Conservation (phyloP, 2,329 filamentous ascomycete species). For the Colletotrichum sp. region DNA sequence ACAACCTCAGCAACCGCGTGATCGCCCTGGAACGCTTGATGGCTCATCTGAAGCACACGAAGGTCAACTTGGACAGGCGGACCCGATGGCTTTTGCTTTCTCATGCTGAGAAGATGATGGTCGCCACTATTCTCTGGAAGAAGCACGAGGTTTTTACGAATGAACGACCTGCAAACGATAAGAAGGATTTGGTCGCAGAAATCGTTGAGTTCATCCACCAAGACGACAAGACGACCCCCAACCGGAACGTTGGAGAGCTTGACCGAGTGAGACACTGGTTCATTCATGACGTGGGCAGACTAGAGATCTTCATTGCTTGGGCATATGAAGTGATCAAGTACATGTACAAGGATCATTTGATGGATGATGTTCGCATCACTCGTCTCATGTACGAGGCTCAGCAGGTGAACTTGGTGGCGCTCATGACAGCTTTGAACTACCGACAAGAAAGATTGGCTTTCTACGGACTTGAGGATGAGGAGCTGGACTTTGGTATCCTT, state of each 20-base stretch:
- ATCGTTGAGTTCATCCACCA: slow-evolving; percentile 79
- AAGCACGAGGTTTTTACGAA: slow-evolving; percentile 74
- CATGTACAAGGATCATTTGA: slow-evolving; percentile 65
- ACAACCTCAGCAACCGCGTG: slow-evolving; percentile 77
- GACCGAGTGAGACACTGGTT: slow-evolving; percentile 90
- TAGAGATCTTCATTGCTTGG: slow-evolving; percentile 81
- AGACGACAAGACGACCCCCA: slow-evolving; percentile 72
- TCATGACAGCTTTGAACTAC: slow-evolving; percentile 72
- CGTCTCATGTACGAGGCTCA: slow-evolving; percentile 71
- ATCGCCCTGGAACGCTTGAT: slow-evolving; percentile 79
- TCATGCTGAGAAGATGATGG: slow-evolving; percentile 88
- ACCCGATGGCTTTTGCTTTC: slow-evolving; percentile 84
- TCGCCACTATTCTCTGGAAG: slow-evolving; percentile 80
- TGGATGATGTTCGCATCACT: slow-evolving; percentile 59
- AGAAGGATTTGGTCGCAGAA: slow-evolving; percentile 74
- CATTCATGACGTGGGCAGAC: slow-evolving; percentile 72
- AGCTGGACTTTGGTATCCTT: slow-evolving; percentile 69
- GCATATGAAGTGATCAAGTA: slow-evolving; percentile 78
- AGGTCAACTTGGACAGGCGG: slow-evolving; percentile 67
- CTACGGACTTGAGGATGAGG: slow-evolving; percentile 76
- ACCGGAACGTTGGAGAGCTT: slow-evolving; percentile 70
- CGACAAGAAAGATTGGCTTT: slow-evolving; percentile 69
- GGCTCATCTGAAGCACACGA: slow-evolving; percentile 69
- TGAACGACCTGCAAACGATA: slow-evolving; percentile 61
- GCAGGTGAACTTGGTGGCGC: slow-evolving; percentile 69